These are phyloP conservation scores for Drosera capensis DNA, from an alignment of 148 eudicot species.

Conservation along the genomic window DNA sequence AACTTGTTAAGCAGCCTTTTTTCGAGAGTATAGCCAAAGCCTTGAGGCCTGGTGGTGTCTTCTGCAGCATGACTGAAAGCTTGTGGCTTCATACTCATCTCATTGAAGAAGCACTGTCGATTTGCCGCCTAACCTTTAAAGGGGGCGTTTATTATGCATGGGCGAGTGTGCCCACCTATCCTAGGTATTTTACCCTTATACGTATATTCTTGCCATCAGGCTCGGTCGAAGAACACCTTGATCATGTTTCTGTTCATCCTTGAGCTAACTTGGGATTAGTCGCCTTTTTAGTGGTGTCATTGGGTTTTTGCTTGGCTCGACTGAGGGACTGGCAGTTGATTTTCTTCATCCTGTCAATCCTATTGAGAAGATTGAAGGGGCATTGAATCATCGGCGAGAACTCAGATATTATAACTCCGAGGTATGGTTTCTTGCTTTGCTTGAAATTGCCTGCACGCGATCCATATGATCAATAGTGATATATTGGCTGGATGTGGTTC, in stretches of 20 bases:
- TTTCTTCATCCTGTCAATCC: conserved; percentile 81
- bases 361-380: conserved; percentile 87
- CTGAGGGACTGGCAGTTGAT: conserved; percentile 79
- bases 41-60: conserved; percentile 92
- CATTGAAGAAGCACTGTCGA: conserved; percentile 68
- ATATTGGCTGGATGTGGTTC: background rate
- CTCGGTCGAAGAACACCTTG: background rate
- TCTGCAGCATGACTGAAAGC: conserved; percentile 97
- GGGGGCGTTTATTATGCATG: conserved; percentile 96
- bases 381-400: conserved; percentile 41
- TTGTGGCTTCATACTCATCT: conserved; percentile 99
- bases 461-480: too few species aligned
- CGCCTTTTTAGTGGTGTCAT: conserved; percentile 57
- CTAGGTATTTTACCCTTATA: too few species aligned
- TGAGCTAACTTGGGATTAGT: conserved; percentile 1
- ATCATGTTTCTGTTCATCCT: background rate
- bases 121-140: conserved; percentile 60
- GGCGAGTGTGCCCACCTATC: conserved; percentile 96
- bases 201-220: too few species aligned
- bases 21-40: conserved; percentile 80
- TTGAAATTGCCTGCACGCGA: background rate
- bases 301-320: conserved; percentile 85
- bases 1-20: conserved; percentile 84
- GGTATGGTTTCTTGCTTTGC: conserved; percentile 23
- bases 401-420: conserved; percentile 79